Evolutionary conservation across 345 rosid genomes (phyloP), one percentile per base, ranked within the genome.

Genomic region (Hibiscus mutabilis): DNA sequence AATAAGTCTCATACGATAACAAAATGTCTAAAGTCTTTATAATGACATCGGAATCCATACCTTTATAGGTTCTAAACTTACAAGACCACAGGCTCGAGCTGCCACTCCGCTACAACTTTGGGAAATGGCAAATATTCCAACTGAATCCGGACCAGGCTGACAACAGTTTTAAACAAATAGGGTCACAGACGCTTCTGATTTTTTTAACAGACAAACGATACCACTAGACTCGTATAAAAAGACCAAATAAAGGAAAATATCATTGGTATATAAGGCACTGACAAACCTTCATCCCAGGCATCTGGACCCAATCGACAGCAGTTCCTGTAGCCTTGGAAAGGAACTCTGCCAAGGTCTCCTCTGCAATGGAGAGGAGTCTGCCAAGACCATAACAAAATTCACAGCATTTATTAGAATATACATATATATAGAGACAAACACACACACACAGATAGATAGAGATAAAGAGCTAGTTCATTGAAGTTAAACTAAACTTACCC

Each of bases 81-180:
- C 98, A 76, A 95, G 98, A 88, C 99, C 96, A 51, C 99, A 95
- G 73, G 99, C 98, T 86, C 99, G 87, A 83, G 99, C 99, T 78
- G 99, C 99, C 89, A 95, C 99, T 73, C 99, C 99, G 84, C 90
- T 88, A 74, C 99, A 90, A 82, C 97, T 88, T 85, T 90, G 98
- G 69, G 99, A 95, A 83, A 95, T 95, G 79, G 99, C 94, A 92
- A 95, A 95, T 80, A 95, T 95, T 82, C 99, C 99, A 92, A 92
- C 98, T 82, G 96, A 95, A 90, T 95, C 99, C 97, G 99, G 99
- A 95, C 99, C 99, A 95, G 99, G 99, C 99, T 92, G 85, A 67
- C 61, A 68, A 73, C 24, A 67, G 9, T 42, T 69, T 31, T 46
- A 37, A 64, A 69, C 14, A 64, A 60, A n/a, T 42, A 3, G 6